Conservation (phyloP, 2,329 filamentous ascomycete genomes). For the Sporothrix mexicana region DNA sequence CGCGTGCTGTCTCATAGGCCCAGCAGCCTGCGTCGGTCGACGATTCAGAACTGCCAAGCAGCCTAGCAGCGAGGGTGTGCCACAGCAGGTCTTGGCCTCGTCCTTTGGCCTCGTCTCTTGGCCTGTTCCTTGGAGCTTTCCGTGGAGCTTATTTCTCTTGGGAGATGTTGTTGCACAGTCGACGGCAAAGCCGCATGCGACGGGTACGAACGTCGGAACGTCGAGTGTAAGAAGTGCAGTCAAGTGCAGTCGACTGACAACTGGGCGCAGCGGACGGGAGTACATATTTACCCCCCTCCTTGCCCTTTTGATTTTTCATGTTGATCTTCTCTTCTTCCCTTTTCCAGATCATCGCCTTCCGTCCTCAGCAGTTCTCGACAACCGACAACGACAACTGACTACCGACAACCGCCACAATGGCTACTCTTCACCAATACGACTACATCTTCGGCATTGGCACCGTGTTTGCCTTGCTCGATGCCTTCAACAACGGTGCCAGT, state of each 20-base stretch:
- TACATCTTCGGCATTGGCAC: conserved; percentile 80
- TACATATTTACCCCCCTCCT: conserved; percentile 13
- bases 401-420: neutral
- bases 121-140: too few relatives aligned
- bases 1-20: conserved; percentile 4
- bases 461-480: conserved; percentile 75
- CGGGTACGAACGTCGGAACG: too few relatives aligned
- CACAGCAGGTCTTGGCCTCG: neutral
- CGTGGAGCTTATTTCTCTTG: neutral
- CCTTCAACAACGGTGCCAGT: conserved; percentile 81
- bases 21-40: conserved; percentile 1
- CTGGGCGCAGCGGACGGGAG: neutral
- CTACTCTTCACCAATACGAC: conserved; percentile 62
- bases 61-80: neutral
- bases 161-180: too few relatives aligned
- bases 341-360: neutral
- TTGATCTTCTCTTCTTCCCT: neutral
- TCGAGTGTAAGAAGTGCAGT: too few relatives aligned
- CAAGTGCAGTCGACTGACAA: too few relatives aligned
- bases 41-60: conserved; percentile 7
- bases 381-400: conserved; percentile 5
- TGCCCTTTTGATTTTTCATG: neutral
- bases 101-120: neutral
- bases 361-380: neutral
- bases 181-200: neutral